These are phyloP conservation scores for Peniophora sp. DNA, from an alignment of 1,284 basidiomycete genomes.

Conservation along the genomic window DNA sequence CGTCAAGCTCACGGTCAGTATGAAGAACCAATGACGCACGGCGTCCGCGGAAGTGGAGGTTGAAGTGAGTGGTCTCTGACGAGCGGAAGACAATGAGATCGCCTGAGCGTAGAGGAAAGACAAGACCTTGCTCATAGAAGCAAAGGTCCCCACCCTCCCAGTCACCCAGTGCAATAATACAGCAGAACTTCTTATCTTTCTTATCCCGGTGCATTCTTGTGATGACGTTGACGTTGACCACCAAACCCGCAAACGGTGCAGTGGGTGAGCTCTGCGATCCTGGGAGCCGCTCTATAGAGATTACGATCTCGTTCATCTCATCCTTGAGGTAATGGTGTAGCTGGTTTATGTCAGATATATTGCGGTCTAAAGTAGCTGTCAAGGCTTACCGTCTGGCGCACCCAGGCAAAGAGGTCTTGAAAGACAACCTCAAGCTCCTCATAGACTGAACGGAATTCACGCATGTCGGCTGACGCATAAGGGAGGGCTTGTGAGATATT, in stretches of 20 bases:
- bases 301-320: not conserved
- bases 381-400: not conserved
- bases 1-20: not conserved
- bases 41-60: slow-evolving; percentile 4
- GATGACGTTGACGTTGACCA: slow-evolving; percentile 8
- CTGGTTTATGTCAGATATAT: not conserved
- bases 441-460: not conserved
- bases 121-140: slow-evolving; percentile 4
- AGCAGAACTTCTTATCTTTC: slow-evolving; percentile 1
- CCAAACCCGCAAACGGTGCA: slow-evolving; percentile 5
- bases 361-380: not conserved
- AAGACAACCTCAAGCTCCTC: not conserved
- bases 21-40: slow-evolving; percentile 1
- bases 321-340: not conserved
- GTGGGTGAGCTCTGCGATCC: not conserved
- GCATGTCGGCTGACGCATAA: not conserved
- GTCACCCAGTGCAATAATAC: slow-evolving; percentile 4
- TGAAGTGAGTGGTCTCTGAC: slow-evolving; percentile 5
- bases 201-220: slow-evolving; percentile 6
- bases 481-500: not conserved
- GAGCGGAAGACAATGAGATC: slow-evolving; percentile 6
- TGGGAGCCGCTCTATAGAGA: not conserved
- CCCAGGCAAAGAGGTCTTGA: not conserved
- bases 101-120: slow-evolving; percentile 1
- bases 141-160: slow-evolving; percentile 5